These are phyloP conservation scores for Porphyrellus cyaneotinctus DNA, from an alignment of 768 basidiomycete genomes.

Conservation along the genomic window DNA sequence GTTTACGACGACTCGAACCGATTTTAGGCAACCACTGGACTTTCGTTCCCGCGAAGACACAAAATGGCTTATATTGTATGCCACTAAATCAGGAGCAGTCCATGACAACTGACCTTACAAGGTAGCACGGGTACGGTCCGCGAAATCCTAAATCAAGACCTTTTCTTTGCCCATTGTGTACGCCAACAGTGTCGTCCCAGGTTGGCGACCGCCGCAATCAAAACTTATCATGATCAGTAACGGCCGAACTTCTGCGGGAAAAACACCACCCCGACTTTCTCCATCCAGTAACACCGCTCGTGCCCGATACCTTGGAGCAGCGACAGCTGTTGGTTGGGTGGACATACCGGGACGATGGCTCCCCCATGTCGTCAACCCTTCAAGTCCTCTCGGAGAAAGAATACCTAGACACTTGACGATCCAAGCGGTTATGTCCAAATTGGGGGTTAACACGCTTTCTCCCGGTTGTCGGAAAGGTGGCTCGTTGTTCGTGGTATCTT, in stretches of 20 bases:
- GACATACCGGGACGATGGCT: neutral
- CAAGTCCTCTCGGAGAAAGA: neutral
- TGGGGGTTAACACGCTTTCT: slow-evolving; percentile 5
- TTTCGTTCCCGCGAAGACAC: neutral
- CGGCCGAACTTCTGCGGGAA: neutral
- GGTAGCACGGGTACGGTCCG: neutral
- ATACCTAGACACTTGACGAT: neutral
- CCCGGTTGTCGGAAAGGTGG: neutral
- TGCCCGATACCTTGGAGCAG: no score
- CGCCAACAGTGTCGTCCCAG: neutral
- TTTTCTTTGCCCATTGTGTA: neutral
- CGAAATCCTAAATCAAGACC: neutral
- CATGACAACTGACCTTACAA: neutral
- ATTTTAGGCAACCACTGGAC: no score
- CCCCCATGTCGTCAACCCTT: neutral
- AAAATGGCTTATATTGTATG: neutral
- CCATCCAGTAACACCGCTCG: neutral
- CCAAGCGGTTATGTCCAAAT: slow-evolving; percentile 8
- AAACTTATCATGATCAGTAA: neutral
- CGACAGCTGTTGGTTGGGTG: neutral
- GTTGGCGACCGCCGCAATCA: neutral
- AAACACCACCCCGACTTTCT: neutral
- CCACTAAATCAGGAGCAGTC: neutral
- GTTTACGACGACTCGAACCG: neutral
- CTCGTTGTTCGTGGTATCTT: neutral